Conservation (phyloP, 306 rosid species). For the Rosa lucieae region DNA sequence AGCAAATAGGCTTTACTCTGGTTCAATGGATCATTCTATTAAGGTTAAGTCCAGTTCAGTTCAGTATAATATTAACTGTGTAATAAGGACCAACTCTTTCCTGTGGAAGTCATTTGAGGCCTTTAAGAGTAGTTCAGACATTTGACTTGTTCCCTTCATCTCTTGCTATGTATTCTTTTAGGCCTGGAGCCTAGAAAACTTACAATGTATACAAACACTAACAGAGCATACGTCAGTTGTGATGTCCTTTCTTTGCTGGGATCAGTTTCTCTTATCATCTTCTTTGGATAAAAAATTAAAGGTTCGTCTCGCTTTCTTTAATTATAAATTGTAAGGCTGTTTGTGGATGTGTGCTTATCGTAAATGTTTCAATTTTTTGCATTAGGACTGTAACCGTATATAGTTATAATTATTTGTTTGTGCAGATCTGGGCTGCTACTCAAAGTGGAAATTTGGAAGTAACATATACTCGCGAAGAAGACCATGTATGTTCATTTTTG, state of each 20-base stretch:
- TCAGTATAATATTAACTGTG: slow-evolving; percentile 7
- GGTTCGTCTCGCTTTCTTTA: slow-evolving; percentile 39
- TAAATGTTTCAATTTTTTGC: not conserved
- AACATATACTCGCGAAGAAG: slow-evolving; percentile 77
- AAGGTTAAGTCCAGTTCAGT: slow-evolving; percentile 47
- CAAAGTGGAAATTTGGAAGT: slow-evolving; percentile 94
- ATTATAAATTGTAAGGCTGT: not conserved
- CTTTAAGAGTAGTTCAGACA: not conserved
- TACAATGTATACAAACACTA: slow-evolving; percentile 89
- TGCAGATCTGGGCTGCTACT: slow-evolving; percentile 86
- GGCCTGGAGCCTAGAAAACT: slow-evolving; percentile 92
- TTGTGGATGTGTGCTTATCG: not conserved
- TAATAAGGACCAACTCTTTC: not conserved
- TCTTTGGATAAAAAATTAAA: slow-evolving; percentile 86
- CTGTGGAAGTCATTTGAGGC: not conserved
- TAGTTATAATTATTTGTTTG: slow-evolving; percentile 21
- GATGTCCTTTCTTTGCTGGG: slow-evolving; percentile 99
- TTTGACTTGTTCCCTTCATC: slow-evolving; percentile 5
- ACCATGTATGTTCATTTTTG: slow-evolving; percentile 49
- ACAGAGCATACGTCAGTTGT: slow-evolving; percentile 86
- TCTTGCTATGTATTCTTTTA: slow-evolving; percentile 37
- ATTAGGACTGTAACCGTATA: not conserved
- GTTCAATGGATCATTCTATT: slow-evolving; percentile 94
- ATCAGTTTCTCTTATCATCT: slow-evolving; percentile 85
- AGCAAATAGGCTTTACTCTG: slow-evolving; percentile 93